Base-by-base conservation (phyloP, 2,329 filamentous ascomycete genomes). In the Ceratocystis ficicola region DNA sequence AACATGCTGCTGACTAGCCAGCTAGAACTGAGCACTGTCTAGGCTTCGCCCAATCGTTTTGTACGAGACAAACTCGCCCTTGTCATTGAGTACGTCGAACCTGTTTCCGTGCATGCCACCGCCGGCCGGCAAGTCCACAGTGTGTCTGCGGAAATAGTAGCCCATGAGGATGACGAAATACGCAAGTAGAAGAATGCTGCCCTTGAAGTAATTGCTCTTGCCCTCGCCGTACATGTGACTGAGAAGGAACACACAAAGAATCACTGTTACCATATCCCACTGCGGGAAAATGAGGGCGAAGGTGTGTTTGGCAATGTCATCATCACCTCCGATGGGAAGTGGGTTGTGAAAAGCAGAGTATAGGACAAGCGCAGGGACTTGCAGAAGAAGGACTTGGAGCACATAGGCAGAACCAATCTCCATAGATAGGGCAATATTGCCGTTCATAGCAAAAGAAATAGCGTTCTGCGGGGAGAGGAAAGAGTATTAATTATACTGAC, bases 151-250 rank as follows among this genome's bases (percentile, higher is more conserved):
- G 67, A 95, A 88, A 76, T 90, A 97, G 78, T 95, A 99, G 1
- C 94, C 94, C 57, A 90, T 84, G 32, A 96, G 79, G 62, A 99
- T 90, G 32, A 97, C 94, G 28, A 97, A 76, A 74, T 99, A 99
- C 44, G 90, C 94, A 63, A 99, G 79, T 69, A 97, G 85, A 64
- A 99, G 80, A 71, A 97, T 96, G 70, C 90, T 95, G 63, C 94
- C 94, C 79, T 99, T 99, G 84, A 99, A 99, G 76, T 99, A 99
- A 76, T 99, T 99, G 79, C 92, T 97, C 84, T 99, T 99, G 50
- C 94, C 94, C 77, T 99, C 94, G 63, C 93, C 90, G 71, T 97
- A 95, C 80, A 99, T 93, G 79, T 97, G 96, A 72, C 91, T 96
- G 70, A 99, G 84, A 66, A 99, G 78, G 78, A 99, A 96, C 20